A percentile compares a stretch with the other conserved stretches of the same genome.
phyloP scores from a whole-genome alignment of 495 filamentous ascomycete species.

The Aspergillus baeticus region DNA sequence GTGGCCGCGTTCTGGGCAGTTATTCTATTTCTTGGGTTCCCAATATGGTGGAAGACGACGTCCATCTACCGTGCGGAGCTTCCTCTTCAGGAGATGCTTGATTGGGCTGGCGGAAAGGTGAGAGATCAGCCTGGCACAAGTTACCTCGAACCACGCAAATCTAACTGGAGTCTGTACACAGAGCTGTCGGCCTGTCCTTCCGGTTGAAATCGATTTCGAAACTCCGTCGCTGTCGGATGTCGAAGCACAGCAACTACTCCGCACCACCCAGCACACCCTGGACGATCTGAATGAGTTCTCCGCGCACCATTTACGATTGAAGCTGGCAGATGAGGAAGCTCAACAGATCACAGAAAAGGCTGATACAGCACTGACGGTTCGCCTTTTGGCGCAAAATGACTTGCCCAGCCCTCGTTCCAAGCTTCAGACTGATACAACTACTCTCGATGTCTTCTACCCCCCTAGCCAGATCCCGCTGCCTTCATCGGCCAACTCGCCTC shows the following conservation, averaged over 20 bases:
- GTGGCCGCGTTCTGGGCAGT: slow-evolving; percentile 91
- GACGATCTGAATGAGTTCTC: slow-evolving; percentile 91
- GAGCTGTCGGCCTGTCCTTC: slow-evolving; percentile 87
- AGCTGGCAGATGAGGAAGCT: slow-evolving; percentile 51
- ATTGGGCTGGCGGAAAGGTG: slow-evolving; percentile 93
- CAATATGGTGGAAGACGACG: slow-evolving; percentile 97
- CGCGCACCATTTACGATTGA: slow-evolving; percentile 81
- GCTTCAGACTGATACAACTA: slow-evolving; percentile 65
- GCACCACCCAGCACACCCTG: slow-evolving; percentile 82
- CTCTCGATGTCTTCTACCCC: slow-evolving; percentile 78
- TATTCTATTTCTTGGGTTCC: slow-evolving; percentile 79
- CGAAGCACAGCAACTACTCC: slow-evolving; percentile 76
- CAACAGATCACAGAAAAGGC: slow-evolving; percentile 26
- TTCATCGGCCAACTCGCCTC: slow-evolving; percentile 65
- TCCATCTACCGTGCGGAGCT: slow-evolving; percentile 86
- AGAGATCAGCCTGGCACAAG: slow-evolving; percentile 7
- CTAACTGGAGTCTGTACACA: slow-evolving; percentile 31
- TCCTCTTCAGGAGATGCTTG: slow-evolving; percentile 82
- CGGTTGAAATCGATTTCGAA: slow-evolving; percentile 76
- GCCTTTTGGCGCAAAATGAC: slow-evolving; percentile 62
- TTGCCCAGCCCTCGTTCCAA: slow-evolving; percentile 52
- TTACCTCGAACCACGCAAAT: background rate
- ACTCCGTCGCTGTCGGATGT: slow-evolving; percentile 62
- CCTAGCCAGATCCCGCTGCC: slow-evolving; percentile 68
- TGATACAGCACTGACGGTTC: slow-evolving; percentile 65